Evolutionary conservation across 177 flowering plant genomes (phyloP), one percentile per base, ranked within the genome.

Genomic region (Telopea speciosissima): DNA sequence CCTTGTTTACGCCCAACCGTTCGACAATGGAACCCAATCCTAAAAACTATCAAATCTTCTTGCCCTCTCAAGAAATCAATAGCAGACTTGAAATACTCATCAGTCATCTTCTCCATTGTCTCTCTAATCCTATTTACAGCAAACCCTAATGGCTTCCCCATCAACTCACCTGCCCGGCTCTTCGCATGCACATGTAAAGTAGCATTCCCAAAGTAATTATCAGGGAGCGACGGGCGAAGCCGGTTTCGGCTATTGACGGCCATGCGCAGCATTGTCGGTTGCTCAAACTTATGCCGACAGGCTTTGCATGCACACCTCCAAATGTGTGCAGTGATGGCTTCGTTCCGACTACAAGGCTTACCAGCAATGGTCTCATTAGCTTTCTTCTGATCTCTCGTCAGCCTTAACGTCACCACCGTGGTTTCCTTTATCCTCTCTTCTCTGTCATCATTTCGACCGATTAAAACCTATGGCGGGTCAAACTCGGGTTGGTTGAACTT

Each of bases 231-330:
- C 1, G 90, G 94, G 5, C 72, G 28, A 74, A 86, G 9, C 3
- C 90, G 84, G 59, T 68, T 63, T 1, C 89, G 81, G 2, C 72
- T 62, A 22, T 87, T 85, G 1, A 83, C 78, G 12, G 74, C 44
- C 3, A 86, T 65, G 33, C 82, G 74, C 19, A 86, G 3, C 1
- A 70, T 72, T 0, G 83, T 85, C 10, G 31, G 73, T 33, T 86
- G 90, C 24, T 80, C 79, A 1, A 9, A 0, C 1, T 62, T 49
- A 33, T 76, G 87, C 9, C 52, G 68, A 0, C 89, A 81, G 1
- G 88, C 89, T 68, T 78, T 81, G 80, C 82, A 78, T 0, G 84
- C 83, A 62, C 79, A 76, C 54, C 83, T 75, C 89, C 95, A 88
- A 17, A 83, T 66, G 68, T 89, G 89, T 0, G 68, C 89, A 3